phyloP scores from a whole-genome alignment of 495 filamentous ascomycete genomes.

The Podospora pseudoanserina region DNA sequence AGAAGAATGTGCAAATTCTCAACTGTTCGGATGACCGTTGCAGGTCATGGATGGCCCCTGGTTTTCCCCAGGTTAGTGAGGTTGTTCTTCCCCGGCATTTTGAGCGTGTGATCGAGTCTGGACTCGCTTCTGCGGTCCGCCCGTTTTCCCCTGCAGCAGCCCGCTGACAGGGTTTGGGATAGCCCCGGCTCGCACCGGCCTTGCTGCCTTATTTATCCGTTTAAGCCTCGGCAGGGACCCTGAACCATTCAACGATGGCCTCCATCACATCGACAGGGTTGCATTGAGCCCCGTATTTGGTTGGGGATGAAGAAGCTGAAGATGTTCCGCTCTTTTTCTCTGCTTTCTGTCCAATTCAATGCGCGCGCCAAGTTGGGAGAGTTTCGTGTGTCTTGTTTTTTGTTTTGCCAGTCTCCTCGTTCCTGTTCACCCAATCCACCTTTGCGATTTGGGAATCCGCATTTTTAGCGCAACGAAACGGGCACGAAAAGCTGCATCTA shows the following conservation, averaged over 20 bases:
- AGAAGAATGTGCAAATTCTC: constrained; percentile 2
- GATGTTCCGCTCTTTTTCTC: not conserved
- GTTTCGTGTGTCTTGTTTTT: not conserved
- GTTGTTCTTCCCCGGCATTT: constrained; percentile 6
- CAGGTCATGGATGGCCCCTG: constrained; percentile 16
- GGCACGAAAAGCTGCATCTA: not conserved
- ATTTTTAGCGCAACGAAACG: not conserved
- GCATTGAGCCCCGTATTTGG: not conserved
- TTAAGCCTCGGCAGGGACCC: constrained; percentile 10
- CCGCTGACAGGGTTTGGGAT: not conserved
- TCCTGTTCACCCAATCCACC: not conserved
- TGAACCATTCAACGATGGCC: constrained; percentile 5
- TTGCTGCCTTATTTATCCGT: constrained; percentile 11
- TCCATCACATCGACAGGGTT: constrained; percentile 2
- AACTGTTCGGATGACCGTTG: constrained; percentile 1
- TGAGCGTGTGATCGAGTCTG: constrained; percentile 9
- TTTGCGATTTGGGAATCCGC: not conserved
- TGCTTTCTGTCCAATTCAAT: not conserved
- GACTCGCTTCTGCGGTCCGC: not conserved
- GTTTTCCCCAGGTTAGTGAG: constrained; percentile 11
- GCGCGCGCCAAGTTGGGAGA: not conserved
- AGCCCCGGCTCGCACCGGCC: constrained; percentile 6
- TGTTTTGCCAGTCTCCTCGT: not conserved
- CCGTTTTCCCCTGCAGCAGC: constrained; percentile 3
- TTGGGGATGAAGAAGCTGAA: not conserved